phyloP scores from a whole-genome alignment of 768 basidiomycete species.

The Suillus variegatus region DNA sequence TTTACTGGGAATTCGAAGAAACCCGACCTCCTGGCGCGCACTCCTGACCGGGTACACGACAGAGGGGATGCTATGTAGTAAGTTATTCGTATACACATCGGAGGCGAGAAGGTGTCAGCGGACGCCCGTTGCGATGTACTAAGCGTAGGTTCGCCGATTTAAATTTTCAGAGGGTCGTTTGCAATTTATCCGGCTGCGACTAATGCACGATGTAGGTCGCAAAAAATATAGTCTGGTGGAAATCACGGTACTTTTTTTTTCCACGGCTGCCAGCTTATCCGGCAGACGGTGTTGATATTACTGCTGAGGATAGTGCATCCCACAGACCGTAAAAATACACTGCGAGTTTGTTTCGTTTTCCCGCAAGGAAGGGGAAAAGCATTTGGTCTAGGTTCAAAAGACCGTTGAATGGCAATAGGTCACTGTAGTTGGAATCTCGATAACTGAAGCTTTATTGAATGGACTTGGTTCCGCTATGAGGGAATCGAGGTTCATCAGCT shows the following conservation, averaged over 20 bases:
- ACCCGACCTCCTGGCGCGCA: background rate
- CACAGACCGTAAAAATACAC: background rate
- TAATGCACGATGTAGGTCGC: background rate
- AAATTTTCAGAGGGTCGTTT: background rate
- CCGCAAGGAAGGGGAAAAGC: background rate
- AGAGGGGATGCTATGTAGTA: background rate
- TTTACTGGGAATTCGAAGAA: background rate
- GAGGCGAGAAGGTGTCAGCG: background rate
- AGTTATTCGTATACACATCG: background rate
- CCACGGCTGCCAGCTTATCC: background rate
- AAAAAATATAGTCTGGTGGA: background rate
- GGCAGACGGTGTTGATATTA: background rate
- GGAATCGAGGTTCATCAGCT: background rate
- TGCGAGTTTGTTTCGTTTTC: background rate
- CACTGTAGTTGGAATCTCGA: background rate
- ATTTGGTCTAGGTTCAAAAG: background rate
- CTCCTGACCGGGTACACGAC: background rate
- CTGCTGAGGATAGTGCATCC: background rate
- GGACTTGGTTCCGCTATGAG: background rate
- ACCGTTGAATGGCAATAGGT: background rate
- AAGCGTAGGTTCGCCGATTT: background rate
- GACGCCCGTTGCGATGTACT: background rate
- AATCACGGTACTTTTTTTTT: background rate
- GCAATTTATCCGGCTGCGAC: no score
- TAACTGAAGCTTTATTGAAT: background rate